phyloP scores from a whole-genome alignment of 176 grass and related monocot genomes.

The Zoysia japonica region DNA sequence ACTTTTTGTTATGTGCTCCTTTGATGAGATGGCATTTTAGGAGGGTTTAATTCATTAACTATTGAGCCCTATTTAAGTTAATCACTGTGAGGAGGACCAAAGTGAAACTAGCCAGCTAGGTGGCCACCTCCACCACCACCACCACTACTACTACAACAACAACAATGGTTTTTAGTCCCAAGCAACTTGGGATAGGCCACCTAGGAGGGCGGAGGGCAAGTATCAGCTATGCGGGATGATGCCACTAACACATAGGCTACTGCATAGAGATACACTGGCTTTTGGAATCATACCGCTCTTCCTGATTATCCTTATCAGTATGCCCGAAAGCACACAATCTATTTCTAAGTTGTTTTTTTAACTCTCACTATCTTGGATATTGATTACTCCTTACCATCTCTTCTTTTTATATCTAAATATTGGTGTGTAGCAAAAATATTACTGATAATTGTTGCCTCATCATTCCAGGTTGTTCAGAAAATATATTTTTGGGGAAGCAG shows the following conservation, averaged over 20 bases:
- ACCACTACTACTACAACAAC: too few species aligned
- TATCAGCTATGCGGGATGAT: neutral
- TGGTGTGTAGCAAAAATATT: neutral
- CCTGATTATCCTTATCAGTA: neutral
- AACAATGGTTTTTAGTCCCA: too few species aligned
- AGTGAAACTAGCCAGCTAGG: neutral
- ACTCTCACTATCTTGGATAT: neutral
- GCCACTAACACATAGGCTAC: neutral
- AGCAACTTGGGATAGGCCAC: neutral
- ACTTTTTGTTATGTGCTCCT: neutral
- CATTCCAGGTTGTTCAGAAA: conserved; percentile 85
- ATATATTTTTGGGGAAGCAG: conserved; percentile 95
- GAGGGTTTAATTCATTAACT: neutral
- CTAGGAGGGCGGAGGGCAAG: neutral
- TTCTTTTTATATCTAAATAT: conserved; percentile 9
- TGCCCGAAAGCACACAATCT: neutral
- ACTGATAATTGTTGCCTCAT: conserved; percentile 24
- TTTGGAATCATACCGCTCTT: neutral
- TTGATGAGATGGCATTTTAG: neutral
- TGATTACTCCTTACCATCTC: neutral
- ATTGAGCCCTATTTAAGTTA: neutral
- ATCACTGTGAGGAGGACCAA: neutral
- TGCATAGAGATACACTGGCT: neutral
- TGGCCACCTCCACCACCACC: too few species aligned
- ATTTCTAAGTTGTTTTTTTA: neutral